Percentiles rank a stretch among this genome's conserved stretches.
phyloP scores from a whole-genome alignment of 768 basidiomycete species.

The Pholiota molesta region DNA sequence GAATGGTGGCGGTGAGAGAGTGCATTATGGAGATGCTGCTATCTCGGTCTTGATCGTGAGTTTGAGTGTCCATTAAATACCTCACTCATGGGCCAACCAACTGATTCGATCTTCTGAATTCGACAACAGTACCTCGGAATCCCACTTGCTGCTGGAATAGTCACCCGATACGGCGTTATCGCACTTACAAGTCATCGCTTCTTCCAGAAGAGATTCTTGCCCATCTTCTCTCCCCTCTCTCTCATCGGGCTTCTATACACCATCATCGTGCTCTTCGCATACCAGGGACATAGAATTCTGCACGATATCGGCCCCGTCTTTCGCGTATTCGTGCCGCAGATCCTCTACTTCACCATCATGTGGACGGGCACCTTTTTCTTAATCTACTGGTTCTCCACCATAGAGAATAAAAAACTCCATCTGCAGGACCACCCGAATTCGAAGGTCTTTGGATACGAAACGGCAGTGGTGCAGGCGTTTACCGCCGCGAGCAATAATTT shows the following conservation, averaged over 20 bases:
- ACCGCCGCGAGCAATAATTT: conserved; percentile 83
- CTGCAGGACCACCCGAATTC: conserved; percentile 1
- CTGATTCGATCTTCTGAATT: no score
- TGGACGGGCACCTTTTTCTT: conserved; percentile 65
- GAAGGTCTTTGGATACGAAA: conserved; percentile 56
- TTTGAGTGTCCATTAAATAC: conserved; percentile 7
- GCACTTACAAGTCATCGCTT: conserved; percentile 44
- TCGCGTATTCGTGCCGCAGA: conserved; percentile 78
- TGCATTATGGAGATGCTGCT: conserved; percentile 61
- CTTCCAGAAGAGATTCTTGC: conserved; percentile 65
- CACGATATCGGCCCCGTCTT: conserved; percentile 78
- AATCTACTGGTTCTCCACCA: conserved; percentile 50
- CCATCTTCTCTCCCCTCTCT: conserved; percentile 66
- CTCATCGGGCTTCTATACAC: conserved; percentile 83
- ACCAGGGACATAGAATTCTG: conserved; percentile 69
- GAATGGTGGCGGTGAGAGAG: conserved; percentile 38
- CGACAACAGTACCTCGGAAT: conserved; percentile 74
- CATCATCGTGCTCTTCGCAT: conserved; percentile 74
- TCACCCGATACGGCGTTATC: conserved; percentile 66
- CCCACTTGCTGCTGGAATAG: conserved; percentile 68
- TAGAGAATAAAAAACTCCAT: conserved; percentile 20
- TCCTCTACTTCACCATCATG: conserved; percentile 80
- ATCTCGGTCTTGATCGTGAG: conserved; percentile 74
- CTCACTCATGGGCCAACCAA: no score
- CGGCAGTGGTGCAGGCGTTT: conserved; percentile 78